A percentile compares a stretch with the other conserved stretches of the same genome.
phyloP scores from a whole-genome alignment of 768 basidiomycete species.

The Amanita jacksonii region DNA sequence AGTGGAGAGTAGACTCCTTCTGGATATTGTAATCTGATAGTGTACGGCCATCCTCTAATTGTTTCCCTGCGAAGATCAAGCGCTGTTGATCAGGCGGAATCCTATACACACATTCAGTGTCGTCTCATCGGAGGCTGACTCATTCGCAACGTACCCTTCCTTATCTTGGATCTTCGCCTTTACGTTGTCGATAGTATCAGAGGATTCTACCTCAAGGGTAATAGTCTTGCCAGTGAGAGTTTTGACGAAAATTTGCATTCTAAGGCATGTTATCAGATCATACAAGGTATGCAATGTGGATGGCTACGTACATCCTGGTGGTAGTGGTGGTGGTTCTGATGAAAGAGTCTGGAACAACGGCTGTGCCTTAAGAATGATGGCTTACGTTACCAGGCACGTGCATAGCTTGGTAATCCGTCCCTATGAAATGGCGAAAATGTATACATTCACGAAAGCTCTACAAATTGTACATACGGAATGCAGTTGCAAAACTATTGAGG shows the following conservation, averaged over 20 bases:
- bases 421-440: no score
- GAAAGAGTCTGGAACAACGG: slow-evolving; percentile 3
- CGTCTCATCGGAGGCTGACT: neutral
- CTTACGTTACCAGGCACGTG: slow-evolving; percentile 6
- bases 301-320: no score
- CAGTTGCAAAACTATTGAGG: no score
- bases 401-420: no score
- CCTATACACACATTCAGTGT: neutral
- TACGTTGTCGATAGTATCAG: slow-evolving; percentile 67
- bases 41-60: slow-evolving; percentile 28
- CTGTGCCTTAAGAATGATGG: neutral
- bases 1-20: slow-evolving; percentile 61
- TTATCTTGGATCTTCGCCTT: slow-evolving; percentile 74
- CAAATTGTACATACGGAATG: no score
- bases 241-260: slow-evolving; percentile 33
- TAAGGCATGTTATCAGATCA: neutral
- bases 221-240: slow-evolving; percentile 57
- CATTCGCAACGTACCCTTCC: slow-evolving; percentile 32
- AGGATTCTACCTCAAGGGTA: slow-evolving; percentile 65
- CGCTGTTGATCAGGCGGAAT: slow-evolving; percentile 34
- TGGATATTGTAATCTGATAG: slow-evolving; percentile 58
- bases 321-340: slow-evolving; percentile 14
- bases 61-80: slow-evolving; percentile 61
- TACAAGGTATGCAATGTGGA: neutral
- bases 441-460: no score